A percentile compares a stretch with the other conserved stretches of the same genome.
Evolutionary conservation across 2,329 filamentous ascomycete species (phyloP).

Genomic region (Nannizzia gypsea): DNA sequence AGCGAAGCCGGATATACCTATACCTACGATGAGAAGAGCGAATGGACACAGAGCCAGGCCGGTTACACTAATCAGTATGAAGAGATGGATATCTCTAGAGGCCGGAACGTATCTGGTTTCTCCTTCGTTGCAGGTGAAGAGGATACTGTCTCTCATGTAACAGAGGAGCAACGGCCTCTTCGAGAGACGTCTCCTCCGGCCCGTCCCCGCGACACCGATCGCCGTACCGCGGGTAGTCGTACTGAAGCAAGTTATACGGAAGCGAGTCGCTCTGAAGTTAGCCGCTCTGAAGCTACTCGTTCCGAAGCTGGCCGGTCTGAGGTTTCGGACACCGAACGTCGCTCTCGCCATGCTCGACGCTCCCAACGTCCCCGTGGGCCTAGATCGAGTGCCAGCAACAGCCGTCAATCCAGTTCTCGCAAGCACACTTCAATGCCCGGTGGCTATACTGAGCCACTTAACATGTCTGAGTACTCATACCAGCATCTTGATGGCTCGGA

Average conservation of each 20-base stretch:
- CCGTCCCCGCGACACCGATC: constrained; percentile 6
- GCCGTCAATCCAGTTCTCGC: constrained; percentile 27
- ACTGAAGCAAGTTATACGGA: background rate
- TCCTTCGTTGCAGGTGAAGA: constrained; percentile 42
- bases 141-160: constrained; percentile 27
- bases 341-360: background rate
- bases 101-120: constrained; percentile 29
- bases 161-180: constrained; percentile 24
- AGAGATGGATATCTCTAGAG: constrained; percentile 27
- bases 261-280: constrained; percentile 5
- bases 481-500: constrained; percentile 31
- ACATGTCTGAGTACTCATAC: constrained; percentile 34
- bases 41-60: constrained; percentile 20
- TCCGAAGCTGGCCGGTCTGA: background rate
- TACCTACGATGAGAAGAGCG: constrained; percentile 36
- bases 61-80: constrained; percentile 42
- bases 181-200: constrained; percentile 11
- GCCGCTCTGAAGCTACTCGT: background rate
- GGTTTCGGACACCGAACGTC: background rate
- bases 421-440: constrained; percentile 29
- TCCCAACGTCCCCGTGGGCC: constrained; percentile 13
- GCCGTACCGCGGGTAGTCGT: background rate
- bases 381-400: constrained; percentile 13
- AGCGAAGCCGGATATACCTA: constrained; percentile 21
- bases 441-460: constrained; percentile 34